Percentiles rank a stretch among this genome's conserved stretches.
Conservation (phyloP, 495 filamentous ascomycete species). For the Schizothecium vesticola region DNA sequence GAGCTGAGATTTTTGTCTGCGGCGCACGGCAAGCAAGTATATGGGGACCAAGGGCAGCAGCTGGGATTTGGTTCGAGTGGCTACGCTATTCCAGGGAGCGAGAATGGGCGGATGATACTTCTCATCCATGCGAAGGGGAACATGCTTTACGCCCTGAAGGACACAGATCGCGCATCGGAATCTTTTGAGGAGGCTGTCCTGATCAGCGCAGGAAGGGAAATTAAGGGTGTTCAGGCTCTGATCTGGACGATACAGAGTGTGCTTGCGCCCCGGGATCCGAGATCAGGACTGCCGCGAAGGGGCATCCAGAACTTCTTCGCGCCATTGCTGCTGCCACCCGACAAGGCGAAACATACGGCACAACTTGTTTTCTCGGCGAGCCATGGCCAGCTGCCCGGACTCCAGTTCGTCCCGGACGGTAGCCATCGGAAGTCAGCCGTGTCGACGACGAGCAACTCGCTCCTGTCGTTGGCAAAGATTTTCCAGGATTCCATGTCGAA, state of each 20-base stretch:
- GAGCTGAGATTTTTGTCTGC: slow-evolving; percentile 14
- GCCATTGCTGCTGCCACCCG: slow-evolving; percentile 74
- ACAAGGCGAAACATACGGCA: slow-evolving; percentile 77
- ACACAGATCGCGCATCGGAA: slow-evolving; percentile 74
- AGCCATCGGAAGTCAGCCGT: slow-evolving; percentile 74
- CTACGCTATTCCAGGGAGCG: slow-evolving; percentile 77
- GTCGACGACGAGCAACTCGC: slow-evolving; percentile 90
- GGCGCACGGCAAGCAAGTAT: neutral
- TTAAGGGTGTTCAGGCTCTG: slow-evolving; percentile 68
- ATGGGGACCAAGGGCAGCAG: slow-evolving; percentile 39
- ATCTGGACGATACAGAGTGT: slow-evolving; percentile 77
- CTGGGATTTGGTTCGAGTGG: slow-evolving; percentile 75
- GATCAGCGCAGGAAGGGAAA: slow-evolving; percentile 71
- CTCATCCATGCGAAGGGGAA: slow-evolving; percentile 96
- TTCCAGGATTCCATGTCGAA: slow-evolving; percentile 98
- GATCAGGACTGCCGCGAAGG: slow-evolving; percentile 23
- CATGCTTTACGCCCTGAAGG: slow-evolving; percentile 89
- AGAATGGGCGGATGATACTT: slow-evolving; percentile 90
- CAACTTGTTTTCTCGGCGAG: slow-evolving; percentile 73
- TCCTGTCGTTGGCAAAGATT: slow-evolving; percentile 94
- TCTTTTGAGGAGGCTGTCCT: slow-evolving; percentile 95
- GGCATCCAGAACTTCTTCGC: slow-evolving; percentile 13
- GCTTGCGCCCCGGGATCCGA: slow-evolving; percentile 45
- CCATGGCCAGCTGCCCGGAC: slow-evolving; percentile 73
- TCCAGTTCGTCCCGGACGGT: slow-evolving; percentile 68